Evolutionary conservation across 2,329 filamentous ascomycete species (phyloP).

Genomic region (Phaeosphaeria sp.): DNA sequence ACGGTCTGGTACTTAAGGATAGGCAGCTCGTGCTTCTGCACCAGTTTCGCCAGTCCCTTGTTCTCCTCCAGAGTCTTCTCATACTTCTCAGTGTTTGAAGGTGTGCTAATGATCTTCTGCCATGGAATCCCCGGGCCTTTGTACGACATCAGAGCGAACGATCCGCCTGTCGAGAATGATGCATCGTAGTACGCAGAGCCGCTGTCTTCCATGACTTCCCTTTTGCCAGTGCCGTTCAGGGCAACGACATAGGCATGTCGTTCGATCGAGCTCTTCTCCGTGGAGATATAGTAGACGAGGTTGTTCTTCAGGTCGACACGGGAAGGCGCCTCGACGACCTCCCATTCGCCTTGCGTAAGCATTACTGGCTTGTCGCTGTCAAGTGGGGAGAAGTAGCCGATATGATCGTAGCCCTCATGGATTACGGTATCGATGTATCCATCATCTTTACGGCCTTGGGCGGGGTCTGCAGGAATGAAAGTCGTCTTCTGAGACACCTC

Average conservation of each 20-base stretch:
- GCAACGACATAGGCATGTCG: slow-evolving; percentile 91
- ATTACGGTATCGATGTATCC: slow-evolving; percentile 94
- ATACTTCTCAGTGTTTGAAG: slow-evolving; percentile 69
- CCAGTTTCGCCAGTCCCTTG: slow-evolving; percentile 69
- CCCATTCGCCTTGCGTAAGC: slow-evolving; percentile 89
- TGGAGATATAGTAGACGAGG: slow-evolving; percentile 87
- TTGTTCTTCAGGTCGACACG: slow-evolving; percentile 85
- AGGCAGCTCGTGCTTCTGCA: slow-evolving; percentile 80
- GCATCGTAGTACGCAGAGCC: slow-evolving; percentile 79
- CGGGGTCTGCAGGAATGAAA: slow-evolving; percentile 83
- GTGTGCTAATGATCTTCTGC: slow-evolving; percentile 89
- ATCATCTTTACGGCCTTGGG: slow-evolving; percentile 77
- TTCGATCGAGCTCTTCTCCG: slow-evolving; percentile 86
- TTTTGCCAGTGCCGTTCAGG: slow-evolving; percentile 77
- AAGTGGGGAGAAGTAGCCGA: slow-evolving; percentile 91
- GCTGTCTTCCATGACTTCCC: slow-evolving; percentile 75
- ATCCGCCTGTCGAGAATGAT: slow-evolving; percentile 82
- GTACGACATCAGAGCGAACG: slow-evolving; percentile 86
- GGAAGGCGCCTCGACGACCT: slow-evolving; percentile 85
- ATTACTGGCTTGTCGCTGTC: slow-evolving; percentile 82
- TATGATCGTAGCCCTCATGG: slow-evolving; percentile 83
- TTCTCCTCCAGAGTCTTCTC: slow-evolving; percentile 82
- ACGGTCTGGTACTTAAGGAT: slow-evolving; percentile 83
- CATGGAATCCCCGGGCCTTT: slow-evolving; percentile 84
- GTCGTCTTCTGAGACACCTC: slow-evolving; percentile 87